Evolutionary conservation across 352 stramenopile genomes (phyloP).

Genomic region (Pythium myriotylum): DNA sequence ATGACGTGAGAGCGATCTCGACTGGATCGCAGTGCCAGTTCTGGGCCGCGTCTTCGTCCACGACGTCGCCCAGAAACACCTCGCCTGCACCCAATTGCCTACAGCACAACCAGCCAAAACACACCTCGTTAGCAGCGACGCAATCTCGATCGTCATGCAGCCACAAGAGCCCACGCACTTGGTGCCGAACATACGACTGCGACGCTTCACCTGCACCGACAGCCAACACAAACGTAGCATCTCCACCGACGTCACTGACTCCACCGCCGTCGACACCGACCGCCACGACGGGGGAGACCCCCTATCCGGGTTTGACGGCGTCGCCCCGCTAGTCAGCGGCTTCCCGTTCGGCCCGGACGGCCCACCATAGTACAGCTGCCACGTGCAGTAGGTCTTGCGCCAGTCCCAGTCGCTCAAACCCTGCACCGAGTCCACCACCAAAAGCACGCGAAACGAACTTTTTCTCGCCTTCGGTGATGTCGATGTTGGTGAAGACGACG

Average conservation of each 20-base stretch:
- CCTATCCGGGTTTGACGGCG: background rate
- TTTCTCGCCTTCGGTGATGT: no score
- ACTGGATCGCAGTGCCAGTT: no score
- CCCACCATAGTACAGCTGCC: conserved; percentile 1
- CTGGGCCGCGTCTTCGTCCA: no score
- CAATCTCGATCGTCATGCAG: no score
- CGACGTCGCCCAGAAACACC: no score
- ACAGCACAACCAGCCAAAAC: no score
- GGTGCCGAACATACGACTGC: conserved; percentile 12
- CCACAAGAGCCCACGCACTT: no score
- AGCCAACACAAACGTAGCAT: conserved; percentile 11
- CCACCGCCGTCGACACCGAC: background rate
- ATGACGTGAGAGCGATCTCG: no score
- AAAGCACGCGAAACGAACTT: background rate
- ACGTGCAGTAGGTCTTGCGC: no score
- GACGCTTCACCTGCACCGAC: conserved; percentile 13
- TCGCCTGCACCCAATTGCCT: no score
- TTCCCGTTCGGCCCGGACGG: background rate
- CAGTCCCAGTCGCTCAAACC: conserved; percentile 8
- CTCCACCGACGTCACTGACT: conserved; percentile 6
- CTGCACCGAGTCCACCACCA: background rate
- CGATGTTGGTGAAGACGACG: no score
- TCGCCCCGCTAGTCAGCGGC: background rate
- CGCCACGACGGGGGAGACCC: background rate
- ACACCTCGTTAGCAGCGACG: no score